These are phyloP conservation scores for Penicillium aurantiogriseum DNA, from an alignment of 2,329 filamentous ascomycete species.

Conservation along the genomic window DNA sequence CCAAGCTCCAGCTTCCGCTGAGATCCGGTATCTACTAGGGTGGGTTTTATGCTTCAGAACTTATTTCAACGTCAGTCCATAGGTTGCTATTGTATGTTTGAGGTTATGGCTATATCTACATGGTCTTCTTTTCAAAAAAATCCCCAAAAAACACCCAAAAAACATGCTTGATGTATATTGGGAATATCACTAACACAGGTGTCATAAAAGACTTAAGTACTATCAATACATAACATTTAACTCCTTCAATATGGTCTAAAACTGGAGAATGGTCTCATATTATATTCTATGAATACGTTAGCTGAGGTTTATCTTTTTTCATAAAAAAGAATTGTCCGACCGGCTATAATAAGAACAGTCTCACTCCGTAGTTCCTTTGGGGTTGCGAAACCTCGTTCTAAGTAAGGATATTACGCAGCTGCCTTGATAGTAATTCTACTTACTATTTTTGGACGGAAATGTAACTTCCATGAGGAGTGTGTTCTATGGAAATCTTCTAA, in stretches of 20 bases:
- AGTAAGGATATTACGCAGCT: no score
- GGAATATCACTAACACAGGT: not conserved
- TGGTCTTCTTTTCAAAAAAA: not conserved
- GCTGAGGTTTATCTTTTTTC: not conserved
- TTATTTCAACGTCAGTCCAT: slow-evolving; percentile 1
- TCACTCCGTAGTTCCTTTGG: not conserved
- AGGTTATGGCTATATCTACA: not conserved
- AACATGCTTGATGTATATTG: not conserved
- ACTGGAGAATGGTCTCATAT: no score
- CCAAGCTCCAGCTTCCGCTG: not conserved
- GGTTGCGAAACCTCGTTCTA: not conserved
- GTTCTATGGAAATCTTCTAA: not conserved
- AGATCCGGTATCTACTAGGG: not conserved
- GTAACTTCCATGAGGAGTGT: not conserved
- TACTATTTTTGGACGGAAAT: not conserved
- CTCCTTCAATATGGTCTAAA: no score
- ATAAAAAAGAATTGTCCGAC: no score
- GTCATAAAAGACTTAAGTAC: not conserved
- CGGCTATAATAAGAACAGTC: not conserved
- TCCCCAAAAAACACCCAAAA: not conserved
- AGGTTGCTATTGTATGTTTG: not conserved
- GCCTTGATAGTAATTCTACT: not conserved
- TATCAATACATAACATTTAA: not conserved
- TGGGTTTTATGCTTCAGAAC: not conserved
- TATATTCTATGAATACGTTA: not conserved